Percentiles rank a stretch among this genome's conserved stretches.
These are phyloP conservation scores for Vigna hirtella DNA, from an alignment of 306 rosid species.

Conservation along the genomic window DNA sequence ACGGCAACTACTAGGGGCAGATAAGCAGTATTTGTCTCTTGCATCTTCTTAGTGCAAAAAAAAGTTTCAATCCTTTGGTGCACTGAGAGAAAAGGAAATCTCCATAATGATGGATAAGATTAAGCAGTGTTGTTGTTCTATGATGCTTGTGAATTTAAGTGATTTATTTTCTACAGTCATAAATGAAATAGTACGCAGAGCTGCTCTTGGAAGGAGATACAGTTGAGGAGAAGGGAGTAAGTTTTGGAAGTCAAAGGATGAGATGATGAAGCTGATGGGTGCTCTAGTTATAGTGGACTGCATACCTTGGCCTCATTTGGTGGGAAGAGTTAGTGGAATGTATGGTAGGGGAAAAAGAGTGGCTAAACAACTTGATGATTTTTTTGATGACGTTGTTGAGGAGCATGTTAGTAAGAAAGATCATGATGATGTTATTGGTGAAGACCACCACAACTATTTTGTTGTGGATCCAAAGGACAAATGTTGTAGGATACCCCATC, in stretches of 20 bases:
- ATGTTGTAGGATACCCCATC: neutral
- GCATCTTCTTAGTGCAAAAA: constrained; percentile 39
- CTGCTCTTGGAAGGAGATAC: neutral
- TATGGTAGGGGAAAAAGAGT: constrained; percentile 20
- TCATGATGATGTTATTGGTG: neutral
- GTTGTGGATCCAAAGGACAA: constrained; percentile 2
- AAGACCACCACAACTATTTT: neutral
- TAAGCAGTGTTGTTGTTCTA: neutral
- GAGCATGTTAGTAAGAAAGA: neutral
- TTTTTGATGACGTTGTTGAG: constrained; percentile 24
- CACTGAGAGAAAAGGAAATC: constrained; percentile 38
- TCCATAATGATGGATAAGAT: constrained; percentile 32
- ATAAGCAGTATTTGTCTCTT: constrained; percentile 12
- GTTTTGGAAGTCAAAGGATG: neutral
- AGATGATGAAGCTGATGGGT: constrained; percentile 17
- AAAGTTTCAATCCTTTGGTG: constrained; percentile 36
- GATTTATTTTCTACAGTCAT: neutral
- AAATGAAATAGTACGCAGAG: neutral
- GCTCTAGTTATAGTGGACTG: neutral
- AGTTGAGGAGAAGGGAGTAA: neutral
- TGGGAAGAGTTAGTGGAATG: neutral
- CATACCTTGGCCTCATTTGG: constrained; percentile 24
- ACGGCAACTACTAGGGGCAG: constrained; percentile 40
- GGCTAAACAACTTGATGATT: constrained; percentile 19
- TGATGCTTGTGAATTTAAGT: constrained; percentile 5